These are phyloP conservation scores for Neurospora hispaniola DNA, from an alignment of 495 filamentous ascomycete genomes.

Conservation along the genomic window DNA sequence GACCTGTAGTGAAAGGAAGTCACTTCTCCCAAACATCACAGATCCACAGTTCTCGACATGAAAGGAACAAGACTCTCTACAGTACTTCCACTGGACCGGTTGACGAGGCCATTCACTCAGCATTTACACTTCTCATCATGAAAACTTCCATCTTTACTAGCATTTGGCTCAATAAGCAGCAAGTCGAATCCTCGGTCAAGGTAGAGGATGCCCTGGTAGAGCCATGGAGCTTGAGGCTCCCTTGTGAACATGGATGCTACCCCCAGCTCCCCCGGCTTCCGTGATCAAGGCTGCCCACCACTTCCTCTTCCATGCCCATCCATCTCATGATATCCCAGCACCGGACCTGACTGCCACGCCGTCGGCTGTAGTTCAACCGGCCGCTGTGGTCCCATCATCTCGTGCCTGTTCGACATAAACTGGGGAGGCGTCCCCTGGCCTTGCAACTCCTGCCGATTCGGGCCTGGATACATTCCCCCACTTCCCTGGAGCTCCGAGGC, in stretches of 20 bases:
- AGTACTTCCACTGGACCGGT: too few relatives aligned
- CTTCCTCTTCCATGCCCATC: slow-evolving; percentile 14
- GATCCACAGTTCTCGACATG: too few relatives aligned
- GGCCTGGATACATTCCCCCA: slow-evolving; percentile 6
- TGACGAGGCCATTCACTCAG: too few relatives aligned
- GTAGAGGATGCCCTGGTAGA: too few relatives aligned
- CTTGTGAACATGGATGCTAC: too few relatives aligned
- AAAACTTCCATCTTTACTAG: neutral
- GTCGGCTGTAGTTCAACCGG: slow-evolving; percentile 15
- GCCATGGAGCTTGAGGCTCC: too few relatives aligned
- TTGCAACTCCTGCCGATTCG: slow-evolving; percentile 5
- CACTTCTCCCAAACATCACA: too few relatives aligned
- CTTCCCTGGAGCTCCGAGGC: slow-evolving; percentile 14
- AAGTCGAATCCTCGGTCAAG: neutral
- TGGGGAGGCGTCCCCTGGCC: slow-evolving; percentile 3
- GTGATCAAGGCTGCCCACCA: slow-evolving; percentile 8
- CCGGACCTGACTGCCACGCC: slow-evolving; percentile 32
- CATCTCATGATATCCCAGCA: slow-evolving; percentile 29
- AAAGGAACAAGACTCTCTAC: too few relatives aligned
- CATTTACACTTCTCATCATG: too few relatives aligned
- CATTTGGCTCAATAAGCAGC: neutral
- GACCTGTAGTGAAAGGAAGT: too few relatives aligned
- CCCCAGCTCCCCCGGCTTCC: neutral
- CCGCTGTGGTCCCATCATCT: slow-evolving; percentile 14
- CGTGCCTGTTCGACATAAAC: slow-evolving; percentile 7